phyloP scores from a whole-genome alignment of 176 grass and related monocot species.

The Ensete glaucum region DNA sequence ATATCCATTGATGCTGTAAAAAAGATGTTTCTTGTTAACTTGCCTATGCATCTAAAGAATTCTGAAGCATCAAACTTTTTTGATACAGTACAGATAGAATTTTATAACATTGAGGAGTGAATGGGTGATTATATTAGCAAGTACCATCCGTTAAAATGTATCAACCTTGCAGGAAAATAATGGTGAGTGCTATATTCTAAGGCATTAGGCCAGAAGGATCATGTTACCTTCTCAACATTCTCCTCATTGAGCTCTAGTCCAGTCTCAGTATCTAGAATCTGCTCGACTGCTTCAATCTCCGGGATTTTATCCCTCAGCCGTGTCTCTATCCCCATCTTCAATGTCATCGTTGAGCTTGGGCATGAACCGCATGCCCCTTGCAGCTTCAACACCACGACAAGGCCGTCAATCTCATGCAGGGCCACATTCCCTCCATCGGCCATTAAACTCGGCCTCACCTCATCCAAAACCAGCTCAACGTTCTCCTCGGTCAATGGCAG shows the following conservation, averaged over 20 bases:
- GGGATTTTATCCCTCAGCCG: constrained; percentile 96
- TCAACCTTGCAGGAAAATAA: background rate
- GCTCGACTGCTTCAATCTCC: constrained; percentile 69
- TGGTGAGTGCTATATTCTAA: background rate
- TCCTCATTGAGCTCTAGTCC: constrained; percentile 82
- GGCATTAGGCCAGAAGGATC: background rate
- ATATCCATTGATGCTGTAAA: too few species aligned
- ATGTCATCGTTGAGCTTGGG: constrained; percentile 95
- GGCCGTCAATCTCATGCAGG: constrained; percentile 86
- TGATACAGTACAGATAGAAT: too few species aligned
- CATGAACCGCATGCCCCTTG: constrained; percentile 94
- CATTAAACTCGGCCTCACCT: constrained; percentile 84
- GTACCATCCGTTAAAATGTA: too few species aligned
- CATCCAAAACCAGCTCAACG: constrained; percentile 78
- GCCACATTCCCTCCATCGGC: constrained; percentile 85
- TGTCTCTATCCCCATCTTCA: constrained; percentile 95
- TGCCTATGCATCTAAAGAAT: too few species aligned
- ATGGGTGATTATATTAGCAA: too few species aligned
- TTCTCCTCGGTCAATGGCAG: constrained; percentile 78
- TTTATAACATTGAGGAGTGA: too few species aligned
- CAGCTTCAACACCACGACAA: constrained; percentile 85
- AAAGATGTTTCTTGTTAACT: too few species aligned
- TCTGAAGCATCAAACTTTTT: too few species aligned
- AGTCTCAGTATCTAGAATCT: constrained; percentile 80
- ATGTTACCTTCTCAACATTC: constrained; percentile 75